Percentiles rank a stretch among this genome's conserved stretches.
Evolutionary conservation across 2,329 filamentous ascomycete species (phyloP).

Genomic region (Fulvia fulva): DNA sequence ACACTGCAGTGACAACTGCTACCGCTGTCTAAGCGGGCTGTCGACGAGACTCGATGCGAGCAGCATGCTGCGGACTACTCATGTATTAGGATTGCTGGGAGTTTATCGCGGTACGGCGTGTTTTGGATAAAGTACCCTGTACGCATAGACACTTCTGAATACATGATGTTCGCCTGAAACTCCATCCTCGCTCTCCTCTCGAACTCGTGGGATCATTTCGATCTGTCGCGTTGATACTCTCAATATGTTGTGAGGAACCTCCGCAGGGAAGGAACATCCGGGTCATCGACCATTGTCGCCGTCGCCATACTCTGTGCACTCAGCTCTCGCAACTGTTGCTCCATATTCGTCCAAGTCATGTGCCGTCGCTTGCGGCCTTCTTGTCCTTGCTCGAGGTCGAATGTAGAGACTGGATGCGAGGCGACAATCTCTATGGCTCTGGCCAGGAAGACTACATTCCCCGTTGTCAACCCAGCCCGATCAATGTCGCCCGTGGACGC

Average conservation of each 20-base stretch:
- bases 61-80: not conserved
- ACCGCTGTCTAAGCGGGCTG: no score
- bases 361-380: not conserved
- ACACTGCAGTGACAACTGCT: no score
- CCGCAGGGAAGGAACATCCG: not conserved
- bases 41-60: no score
- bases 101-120: no score
- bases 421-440: conserved; percentile 24
- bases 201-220: not conserved
- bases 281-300: not conserved
- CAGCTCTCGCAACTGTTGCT: conserved; percentile 7
- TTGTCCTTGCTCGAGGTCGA: not conserved
- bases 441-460: conserved; percentile 11
- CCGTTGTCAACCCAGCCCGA: not conserved
- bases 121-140: no score
- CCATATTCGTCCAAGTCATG: conserved; percentile 12
- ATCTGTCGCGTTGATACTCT: not conserved
- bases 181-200: not conserved
- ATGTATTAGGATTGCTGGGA: no score
- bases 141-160: not conserved
- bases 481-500: not conserved
- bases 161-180: not conserved
- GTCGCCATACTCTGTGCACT: not conserved
- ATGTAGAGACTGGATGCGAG: conserved; percentile 18
- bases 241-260: not conserved